Conservation (phyloP, 108 stramenopile species). For the Cyclotella kingstonii region DNA sequence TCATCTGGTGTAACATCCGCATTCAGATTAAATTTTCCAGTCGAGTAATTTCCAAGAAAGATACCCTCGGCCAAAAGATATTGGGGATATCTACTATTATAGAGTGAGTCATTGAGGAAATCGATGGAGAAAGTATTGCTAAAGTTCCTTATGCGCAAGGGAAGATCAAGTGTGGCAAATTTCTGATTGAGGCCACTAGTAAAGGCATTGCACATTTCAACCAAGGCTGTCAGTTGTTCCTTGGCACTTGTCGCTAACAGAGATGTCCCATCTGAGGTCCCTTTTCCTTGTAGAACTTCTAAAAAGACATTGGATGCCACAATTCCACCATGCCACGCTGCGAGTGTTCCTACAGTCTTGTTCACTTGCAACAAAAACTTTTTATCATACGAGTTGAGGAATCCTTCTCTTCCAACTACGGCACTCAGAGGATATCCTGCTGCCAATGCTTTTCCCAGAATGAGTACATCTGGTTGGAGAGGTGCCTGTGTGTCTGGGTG, state of each 20-base stretch:
- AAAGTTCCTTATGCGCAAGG: conserved; percentile 54
- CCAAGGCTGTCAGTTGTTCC: conserved; percentile 30
- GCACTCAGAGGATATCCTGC: conserved; percentile 56
- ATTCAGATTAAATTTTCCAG: conserved; percentile 55
- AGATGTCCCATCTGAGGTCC: conserved; percentile 6
- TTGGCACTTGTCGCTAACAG: conserved; percentile 12
- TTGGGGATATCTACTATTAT: conserved; percentile 56
- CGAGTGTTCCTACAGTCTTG: conserved; percentile 54
- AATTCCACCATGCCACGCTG: conserved; percentile 57
- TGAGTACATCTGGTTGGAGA: conserved; percentile 50
- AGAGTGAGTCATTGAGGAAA: conserved; percentile 42
- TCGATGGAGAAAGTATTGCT: conserved; percentile 56
- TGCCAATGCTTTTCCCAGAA: conserved; percentile 51
- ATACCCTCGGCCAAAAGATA: conserved; percentile 51
- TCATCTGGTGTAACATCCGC: conserved; percentile 40
- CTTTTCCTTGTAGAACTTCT: conserved; percentile 30
- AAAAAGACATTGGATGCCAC: conserved; percentile 57
- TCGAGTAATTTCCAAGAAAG: conserved; percentile 58
- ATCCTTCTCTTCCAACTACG: conserved; percentile 42
- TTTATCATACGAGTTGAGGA: conserved; percentile 52
- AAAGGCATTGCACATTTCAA: conserved; percentile 45
- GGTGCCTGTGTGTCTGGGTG: conserved; percentile 42
- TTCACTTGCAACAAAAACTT: conserved; percentile 55
- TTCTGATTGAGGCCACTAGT: conserved; percentile 27
- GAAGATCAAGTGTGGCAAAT: conserved; percentile 18